Base-by-base conservation (phyloP, 2,329 filamentous ascomycete species). In the Aspergillus japonicus region DNA sequence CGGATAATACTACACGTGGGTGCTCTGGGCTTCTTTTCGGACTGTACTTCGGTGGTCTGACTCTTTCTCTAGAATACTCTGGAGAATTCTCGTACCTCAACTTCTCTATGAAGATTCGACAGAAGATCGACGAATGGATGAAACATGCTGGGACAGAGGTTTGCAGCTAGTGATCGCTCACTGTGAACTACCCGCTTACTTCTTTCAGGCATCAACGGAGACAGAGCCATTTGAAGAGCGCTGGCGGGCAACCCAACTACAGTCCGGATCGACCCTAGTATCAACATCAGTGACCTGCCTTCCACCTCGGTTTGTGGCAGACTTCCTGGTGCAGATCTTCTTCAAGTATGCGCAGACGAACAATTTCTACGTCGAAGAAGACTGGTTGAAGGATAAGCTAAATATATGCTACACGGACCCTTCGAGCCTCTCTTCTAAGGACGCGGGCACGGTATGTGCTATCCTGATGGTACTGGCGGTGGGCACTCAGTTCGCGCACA, bases 51-150 rank as follows among this genome's bases (percentile, higher is more conserved):
- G 49, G 59, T 31, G 29, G 56, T 35, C 64, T 64, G 24, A 64
- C 61, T 53, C 49, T 10, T 56, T 23, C 14, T 16, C 12, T 49
- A 77, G 76, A 80, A 60, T 80, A 80, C 62, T 80, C 77, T 3
- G 77, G 77, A 21, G 77, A 80, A 61, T 79, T 79, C 55, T 78
- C 75, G 8, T 78, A 79, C 54, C 66, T 78, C 57, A 79, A 77
- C 55, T 79, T 80, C 56, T 78, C 77, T 2, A 74, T 75, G 71
- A 75, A 77, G 54, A 76, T 80, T 47, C 69, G 75, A 49, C 71
- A 72, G 47, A 77, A 79, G 47, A 77, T 79, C 12, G 76, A 78
- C 47, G 75, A 77, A 54, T 76, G 74, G 74, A 77, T 78, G 72
- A 73, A 75, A 52, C 70, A 68, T 3, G 69, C 73, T 5, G 70